Base-by-base conservation (phyloP, 2,329 filamentous ascomycete species). In the Thermomyces lanuginosus region DNA sequence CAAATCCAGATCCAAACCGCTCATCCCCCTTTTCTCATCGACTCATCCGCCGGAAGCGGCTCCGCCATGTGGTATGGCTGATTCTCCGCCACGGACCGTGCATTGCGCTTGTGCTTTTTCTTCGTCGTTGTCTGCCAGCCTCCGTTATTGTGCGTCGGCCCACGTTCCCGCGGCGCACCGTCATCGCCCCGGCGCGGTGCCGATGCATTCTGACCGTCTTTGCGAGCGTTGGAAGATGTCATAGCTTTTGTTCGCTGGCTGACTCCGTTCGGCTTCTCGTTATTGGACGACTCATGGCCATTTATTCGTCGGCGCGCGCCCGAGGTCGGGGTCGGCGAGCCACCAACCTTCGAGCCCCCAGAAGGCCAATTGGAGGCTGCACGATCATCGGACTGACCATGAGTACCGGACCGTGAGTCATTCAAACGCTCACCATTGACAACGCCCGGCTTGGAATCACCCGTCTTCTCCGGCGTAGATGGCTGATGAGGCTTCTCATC, bases 61-160 rank as follows among this genome's bases (percentile, higher is more conserved):
- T 60, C 56, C 2, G 42, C 45, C 4, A 47, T 43, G 21, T 41
- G 37, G 14, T 40, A 34, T 10, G 37, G 26, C 14, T 42, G 41
- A 16, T 41, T 31, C 10, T 57, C 53, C 7, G 39, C 41, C 15
- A 48, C 40, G 4, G 44, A 41, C 29, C 53, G 58, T 22, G 38
- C 36, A 22, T 41, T 46, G 34, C 48, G 49, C 31, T 51, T 54
- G 28, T 55, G 44, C 38, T 51, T 58, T 35, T 52, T 57, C 39
- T 56, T 58, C 6, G 52, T 55, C 3, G 50, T 58, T n/a, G n/a
- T n/a, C 37, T 61, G 56, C 57, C 57, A 61, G 28, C 49, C 48
- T 24, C 43, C 33, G 24, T 32, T 36, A 16, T 33, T 18, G 27
- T 40, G 43, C n/a, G 32, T 18, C 8, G 43, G 36, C 5, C 17